These are phyloP conservation scores for Craspedostauros australis DNA, from an alignment of 108 stramenopile genomes.

Conservation along the genomic window DNA sequence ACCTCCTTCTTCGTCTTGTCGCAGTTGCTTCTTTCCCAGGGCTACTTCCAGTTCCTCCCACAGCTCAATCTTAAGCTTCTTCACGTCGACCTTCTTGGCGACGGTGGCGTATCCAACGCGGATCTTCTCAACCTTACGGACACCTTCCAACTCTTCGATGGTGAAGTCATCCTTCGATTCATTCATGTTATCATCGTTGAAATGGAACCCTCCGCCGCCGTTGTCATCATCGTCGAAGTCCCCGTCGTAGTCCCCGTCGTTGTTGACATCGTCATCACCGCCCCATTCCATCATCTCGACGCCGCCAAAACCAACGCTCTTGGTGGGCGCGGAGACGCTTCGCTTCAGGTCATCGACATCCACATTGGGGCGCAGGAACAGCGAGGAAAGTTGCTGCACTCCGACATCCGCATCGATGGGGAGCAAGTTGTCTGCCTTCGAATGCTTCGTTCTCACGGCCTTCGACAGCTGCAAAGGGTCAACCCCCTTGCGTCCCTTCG, in stretches of 20 bases:
- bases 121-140: constrained; percentile 82
- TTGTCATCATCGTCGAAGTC: constrained; percentile 32
- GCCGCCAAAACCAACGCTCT: constrained; percentile 56
- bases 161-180: constrained; percentile 53
- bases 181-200: constrained; percentile 16
- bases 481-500: constrained; percentile 22
- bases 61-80: constrained; percentile 76
- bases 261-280: constrained; percentile 25
- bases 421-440: constrained; percentile 56
- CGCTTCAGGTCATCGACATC: constrained; percentile 15
- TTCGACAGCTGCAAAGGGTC: constrained; percentile 58
- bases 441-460: constrained; percentile 35
- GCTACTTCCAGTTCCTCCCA: constrained; percentile 73
- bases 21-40: no score
- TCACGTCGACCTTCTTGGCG: constrained; percentile 89
- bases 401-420: constrained; percentile 68
- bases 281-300: constrained; percentile 38
- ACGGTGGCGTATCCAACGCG: constrained; percentile 76
- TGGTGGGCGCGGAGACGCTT: constrained; percentile 10
- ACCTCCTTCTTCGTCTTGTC: background rate
- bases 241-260: constrained; percentile 47
- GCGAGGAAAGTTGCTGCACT: constrained; percentile 44
- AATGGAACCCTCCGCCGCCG: constrained; percentile 21
- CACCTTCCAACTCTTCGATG: constrained; percentile 45
- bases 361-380: constrained; percentile 74